These are phyloP conservation scores for Mariannaea sp. DNA, from an alignment of 2,329 filamentous ascomycete species.

Conservation along the genomic window DNA sequence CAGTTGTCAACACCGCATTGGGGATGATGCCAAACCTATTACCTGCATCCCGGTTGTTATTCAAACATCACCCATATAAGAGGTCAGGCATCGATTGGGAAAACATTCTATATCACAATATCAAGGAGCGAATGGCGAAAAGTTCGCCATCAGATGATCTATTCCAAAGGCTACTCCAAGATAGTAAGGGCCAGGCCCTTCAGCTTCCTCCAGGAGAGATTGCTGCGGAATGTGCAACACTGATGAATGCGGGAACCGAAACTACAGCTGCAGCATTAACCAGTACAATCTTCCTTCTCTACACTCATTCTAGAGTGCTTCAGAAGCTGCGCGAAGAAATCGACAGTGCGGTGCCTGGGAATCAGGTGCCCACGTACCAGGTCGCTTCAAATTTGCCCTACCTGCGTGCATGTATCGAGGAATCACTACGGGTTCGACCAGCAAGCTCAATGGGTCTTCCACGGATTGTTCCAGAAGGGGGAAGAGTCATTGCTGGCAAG, in stretches of 20 bases:
- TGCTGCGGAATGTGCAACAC: background rate
- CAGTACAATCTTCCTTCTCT: background rate
- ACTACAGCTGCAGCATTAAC: conserved; percentile 14
- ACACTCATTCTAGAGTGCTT: background rate
- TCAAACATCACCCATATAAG: conserved; percentile 8
- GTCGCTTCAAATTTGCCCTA: conserved; percentile 2
- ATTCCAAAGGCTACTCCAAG: background rate
- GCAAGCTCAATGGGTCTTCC: conserved; percentile 14
- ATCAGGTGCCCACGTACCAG: conserved; percentile 1
- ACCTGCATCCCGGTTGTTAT: background rate
- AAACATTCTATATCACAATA: conserved; percentile 11
- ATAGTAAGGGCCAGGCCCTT: background rate
- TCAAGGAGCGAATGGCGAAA: background rate
- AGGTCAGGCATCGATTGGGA: conserved; percentile 6
- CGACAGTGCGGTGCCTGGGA: background rate
- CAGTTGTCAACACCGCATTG: background rate
- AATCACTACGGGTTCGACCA: conserved; percentile 10
- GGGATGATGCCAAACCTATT: background rate
- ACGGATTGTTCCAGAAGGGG: conserved; percentile 4
- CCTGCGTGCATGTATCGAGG: conserved; percentile 8
- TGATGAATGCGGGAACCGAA: conserved; percentile 16
- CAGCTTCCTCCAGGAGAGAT: background rate
- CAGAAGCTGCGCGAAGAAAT: conserved; percentile 8
- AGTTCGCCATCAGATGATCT: background rate
- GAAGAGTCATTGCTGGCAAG: conserved; percentile 5